Conservation (phyloP, 2,329 filamentous ascomycete species). For the Cadophora luteo-olivacea region DNA sequence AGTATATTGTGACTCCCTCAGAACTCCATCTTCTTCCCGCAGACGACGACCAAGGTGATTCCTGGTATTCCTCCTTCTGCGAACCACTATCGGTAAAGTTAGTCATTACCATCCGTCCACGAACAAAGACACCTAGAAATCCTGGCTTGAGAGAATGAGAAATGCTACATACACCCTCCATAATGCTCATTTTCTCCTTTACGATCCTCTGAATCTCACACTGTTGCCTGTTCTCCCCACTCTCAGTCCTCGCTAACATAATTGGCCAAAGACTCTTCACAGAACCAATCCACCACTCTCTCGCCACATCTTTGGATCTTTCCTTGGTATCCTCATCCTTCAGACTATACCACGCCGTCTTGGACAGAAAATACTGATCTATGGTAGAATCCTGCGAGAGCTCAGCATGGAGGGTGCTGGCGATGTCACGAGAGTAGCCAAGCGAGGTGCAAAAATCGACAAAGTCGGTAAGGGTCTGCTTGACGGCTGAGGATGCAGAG, state of each 20-base stretch:
- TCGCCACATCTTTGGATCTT: not conserved
- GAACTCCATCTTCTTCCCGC: constrained; percentile 13
- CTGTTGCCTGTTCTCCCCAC: not conserved
- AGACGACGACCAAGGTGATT: not conserved
- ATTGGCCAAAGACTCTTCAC: constrained; percentile 13
- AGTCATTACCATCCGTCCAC: not conserved
- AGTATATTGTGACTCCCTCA: not conserved
- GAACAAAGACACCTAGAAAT: not conserved
- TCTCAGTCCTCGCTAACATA: constrained; percentile 3
- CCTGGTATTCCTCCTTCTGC: not conserved
- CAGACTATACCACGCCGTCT: not conserved
- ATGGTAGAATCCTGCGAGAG: not conserved
- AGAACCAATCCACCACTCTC: constrained; percentile 13
- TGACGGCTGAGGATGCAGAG: not conserved
- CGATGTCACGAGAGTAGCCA: constrained; percentile 5
- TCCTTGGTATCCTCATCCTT: constrained; percentile 7
- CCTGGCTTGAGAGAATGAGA: not conserved
- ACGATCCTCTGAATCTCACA: not conserved
- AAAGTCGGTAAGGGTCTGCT: not conserved
- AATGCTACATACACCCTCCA: not conserved
- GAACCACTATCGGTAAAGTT: not conserved
- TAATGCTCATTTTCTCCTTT: constrained; percentile 4
- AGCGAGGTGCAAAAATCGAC: not conserved
- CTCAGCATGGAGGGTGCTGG: not conserved
- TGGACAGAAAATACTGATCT: not conserved